Evolutionary conservation across 345 rosid species (phyloP).

Genomic region (Linum lewisii): DNA sequence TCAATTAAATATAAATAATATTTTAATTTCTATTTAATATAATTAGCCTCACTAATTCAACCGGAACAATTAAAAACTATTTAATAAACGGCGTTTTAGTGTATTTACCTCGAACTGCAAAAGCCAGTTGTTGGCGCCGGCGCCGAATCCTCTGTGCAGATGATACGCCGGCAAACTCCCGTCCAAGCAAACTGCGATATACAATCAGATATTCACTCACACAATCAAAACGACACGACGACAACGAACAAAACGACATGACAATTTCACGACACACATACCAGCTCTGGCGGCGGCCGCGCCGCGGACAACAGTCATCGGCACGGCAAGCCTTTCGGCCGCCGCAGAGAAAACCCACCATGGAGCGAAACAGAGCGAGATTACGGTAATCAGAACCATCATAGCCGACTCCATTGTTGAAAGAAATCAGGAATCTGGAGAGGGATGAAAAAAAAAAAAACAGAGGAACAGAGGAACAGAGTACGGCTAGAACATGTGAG

Average conservation of each 20-base stretch:
- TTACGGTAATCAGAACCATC: neutral
- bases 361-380: conserved; percentile 11
- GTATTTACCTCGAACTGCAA: conserved; percentile 78
- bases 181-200: conserved; percentile 65
- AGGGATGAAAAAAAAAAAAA: neutral
- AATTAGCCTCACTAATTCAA: too few species aligned
- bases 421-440: neutral
- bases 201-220: neutral
- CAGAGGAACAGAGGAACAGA: neutral
- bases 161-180: conserved; percentile 95
- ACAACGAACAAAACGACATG: neutral
- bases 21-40: too few species aligned
- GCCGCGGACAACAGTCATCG: conserved; percentile 61
- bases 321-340: conserved; percentile 29
- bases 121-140: conserved; percentile 74
- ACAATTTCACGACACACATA: conserved; percentile 17
- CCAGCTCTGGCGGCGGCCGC: conserved; percentile 64
- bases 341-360: conserved; percentile 20
- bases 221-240: neutral
- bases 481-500: too few species aligned
- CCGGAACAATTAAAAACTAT: too few species aligned
- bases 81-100: neutral
- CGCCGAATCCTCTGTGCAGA: conserved; percentile 68
- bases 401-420: neutral
- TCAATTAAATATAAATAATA: too few species aligned